Evolutionary conservation across 208 protist species (phyloP), one percentile per base, ranked within the genome.

Genomic region (Trypanosoma congolense): DNA sequence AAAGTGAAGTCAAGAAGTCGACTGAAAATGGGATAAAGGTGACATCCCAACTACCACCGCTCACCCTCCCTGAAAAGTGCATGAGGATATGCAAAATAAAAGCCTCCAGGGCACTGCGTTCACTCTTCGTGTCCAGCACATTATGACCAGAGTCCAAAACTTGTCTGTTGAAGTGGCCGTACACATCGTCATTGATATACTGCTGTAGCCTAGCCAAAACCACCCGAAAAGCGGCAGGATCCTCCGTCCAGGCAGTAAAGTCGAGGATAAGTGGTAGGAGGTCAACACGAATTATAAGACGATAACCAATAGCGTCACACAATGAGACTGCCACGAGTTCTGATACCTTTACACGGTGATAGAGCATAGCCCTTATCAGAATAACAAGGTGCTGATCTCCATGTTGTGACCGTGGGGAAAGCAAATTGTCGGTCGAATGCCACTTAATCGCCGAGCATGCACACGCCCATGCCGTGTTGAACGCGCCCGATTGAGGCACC

Each of bases 81-180:
- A 73, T 61, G 30, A 57, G 18, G 53, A 73, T 50, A 56, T 73
- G 65, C 31, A 73, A 22, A 36, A 73, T 19, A 46, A 73, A 65
- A 16, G 65, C 52, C 30, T 73, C 59, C 38, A 73, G 28, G 12
- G 53, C 65, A 45, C 48, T 60, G 51, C 51, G 58, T 38, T 46
- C 18, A 18, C 26, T 28, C 30, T 21, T 35, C 1, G 25, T 33
- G 43, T 29, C 45, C 8, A 26, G 18, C 31, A 29, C 40, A 63
- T 26, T 2, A 50, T 30, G 10, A 9, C 65, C 44, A n/a, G 35
- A 31, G 26, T 25, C 28, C 47, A 73, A 52, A 42, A 73, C 31
- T 48, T 56, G 44, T 31, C n/a, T 46, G 26, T 73, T 73, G 45
- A 73, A 66, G 16, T 26, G 12, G 33, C 52, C 42, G 29, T 66